Evolutionary conservation across 441 rosid genomes (phyloP).

Genomic region (Pelargonium cotyledonis): DNA sequence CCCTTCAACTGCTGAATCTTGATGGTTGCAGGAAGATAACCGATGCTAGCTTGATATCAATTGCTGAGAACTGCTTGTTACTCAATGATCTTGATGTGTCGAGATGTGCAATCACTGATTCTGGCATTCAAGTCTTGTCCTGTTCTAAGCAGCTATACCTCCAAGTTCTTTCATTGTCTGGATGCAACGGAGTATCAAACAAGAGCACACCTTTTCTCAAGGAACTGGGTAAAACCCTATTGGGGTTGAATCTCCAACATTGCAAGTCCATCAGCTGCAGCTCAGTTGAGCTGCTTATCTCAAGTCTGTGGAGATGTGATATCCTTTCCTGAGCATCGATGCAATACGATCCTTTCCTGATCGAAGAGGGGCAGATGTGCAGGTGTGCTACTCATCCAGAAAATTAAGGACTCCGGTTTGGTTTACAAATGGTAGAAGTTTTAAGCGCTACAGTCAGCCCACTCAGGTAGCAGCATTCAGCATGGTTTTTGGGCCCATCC

Average conservation of each 20-base stretch:
- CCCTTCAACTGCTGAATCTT: slow-evolving; percentile 71
- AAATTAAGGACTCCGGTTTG: slow-evolving; percentile 8
- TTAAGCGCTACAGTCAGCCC: slow-evolving; percentile 17
- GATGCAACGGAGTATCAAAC: slow-evolving; percentile 64
- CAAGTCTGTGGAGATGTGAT: slow-evolving; percentile 85
- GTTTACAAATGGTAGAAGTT: slow-evolving; percentile 13
- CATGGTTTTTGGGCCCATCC: slow-evolving; percentile 63
- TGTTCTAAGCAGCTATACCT: slow-evolving; percentile 61
- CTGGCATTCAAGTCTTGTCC: slow-evolving; percentile 55
- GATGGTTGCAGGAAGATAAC: slow-evolving; percentile 87
- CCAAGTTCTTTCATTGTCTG: slow-evolving; percentile 75
- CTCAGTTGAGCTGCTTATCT: slow-evolving; percentile 49
- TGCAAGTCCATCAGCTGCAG: slow-evolving; percentile 73
- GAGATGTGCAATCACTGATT: slow-evolving; percentile 58
- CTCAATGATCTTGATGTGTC: slow-evolving; percentile 82
- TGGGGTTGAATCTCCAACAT: slow-evolving; percentile 83
- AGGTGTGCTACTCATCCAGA: too few relatives aligned
- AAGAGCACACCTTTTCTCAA: slow-evolving; percentile 51
- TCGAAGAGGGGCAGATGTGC: too few relatives aligned
- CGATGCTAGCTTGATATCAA: slow-evolving; percentile 58
- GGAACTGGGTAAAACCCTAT: slow-evolving; percentile 60
- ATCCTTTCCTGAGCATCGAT: slow-evolving; percentile 48
- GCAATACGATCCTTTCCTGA: background rate
- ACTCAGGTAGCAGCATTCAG: slow-evolving; percentile 32
- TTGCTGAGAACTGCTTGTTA: slow-evolving; percentile 63